A percentile compares a stretch with the other conserved stretches of the same genome.
phyloP scores from a whole-genome alignment of 805 yeast species.

The Hagleromyces aurorensis region DNA sequence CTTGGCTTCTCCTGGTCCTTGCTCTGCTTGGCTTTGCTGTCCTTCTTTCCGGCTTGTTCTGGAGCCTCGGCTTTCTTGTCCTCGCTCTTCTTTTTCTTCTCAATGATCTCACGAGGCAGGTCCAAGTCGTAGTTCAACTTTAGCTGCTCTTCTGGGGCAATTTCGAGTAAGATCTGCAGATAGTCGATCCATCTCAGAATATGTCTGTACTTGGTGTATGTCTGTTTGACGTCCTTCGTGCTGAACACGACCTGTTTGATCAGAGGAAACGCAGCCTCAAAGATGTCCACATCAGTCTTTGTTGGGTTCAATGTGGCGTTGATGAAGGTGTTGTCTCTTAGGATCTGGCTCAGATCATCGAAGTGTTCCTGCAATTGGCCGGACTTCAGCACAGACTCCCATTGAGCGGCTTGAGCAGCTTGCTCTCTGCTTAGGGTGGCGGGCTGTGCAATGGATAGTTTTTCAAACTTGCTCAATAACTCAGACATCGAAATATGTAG shows the following conservation, averaged over 20 bases:
- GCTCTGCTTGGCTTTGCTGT: constrained; percentile 19
- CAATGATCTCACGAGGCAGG: constrained; percentile 68
- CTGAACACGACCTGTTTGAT: constrained; percentile 49
- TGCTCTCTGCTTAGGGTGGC: constrained; percentile 38
- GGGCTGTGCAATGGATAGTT: constrained; percentile 24
- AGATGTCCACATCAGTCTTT: constrained; percentile 62
- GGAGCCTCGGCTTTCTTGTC: constrained; percentile 16
- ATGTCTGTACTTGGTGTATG: constrained; percentile 65
- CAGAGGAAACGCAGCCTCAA: constrained; percentile 55
- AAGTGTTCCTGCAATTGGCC: constrained; percentile 46
- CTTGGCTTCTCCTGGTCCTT: constrained; percentile 32
- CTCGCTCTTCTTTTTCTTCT: constrained; percentile 43
- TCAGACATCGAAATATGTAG: no score
- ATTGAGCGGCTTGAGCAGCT: constrained; percentile 69
- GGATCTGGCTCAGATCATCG: constrained; percentile 56
- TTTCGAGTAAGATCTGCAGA: constrained; percentile 60
- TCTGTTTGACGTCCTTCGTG: constrained; percentile 35
- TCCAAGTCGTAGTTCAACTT: constrained; percentile 54
- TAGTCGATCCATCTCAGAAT: constrained; percentile 88
- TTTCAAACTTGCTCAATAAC: constrained; percentile 22
- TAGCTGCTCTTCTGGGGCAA: constrained; percentile 46
- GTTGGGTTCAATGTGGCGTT: constrained; percentile 55
- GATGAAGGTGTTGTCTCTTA: constrained; percentile 64
- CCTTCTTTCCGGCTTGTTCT: constrained; percentile 13
- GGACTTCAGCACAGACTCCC: constrained; percentile 58